Evolutionary conservation across 352 stramenopile genomes (phyloP).

Genomic region (Phytophthora tubulina): DNA sequence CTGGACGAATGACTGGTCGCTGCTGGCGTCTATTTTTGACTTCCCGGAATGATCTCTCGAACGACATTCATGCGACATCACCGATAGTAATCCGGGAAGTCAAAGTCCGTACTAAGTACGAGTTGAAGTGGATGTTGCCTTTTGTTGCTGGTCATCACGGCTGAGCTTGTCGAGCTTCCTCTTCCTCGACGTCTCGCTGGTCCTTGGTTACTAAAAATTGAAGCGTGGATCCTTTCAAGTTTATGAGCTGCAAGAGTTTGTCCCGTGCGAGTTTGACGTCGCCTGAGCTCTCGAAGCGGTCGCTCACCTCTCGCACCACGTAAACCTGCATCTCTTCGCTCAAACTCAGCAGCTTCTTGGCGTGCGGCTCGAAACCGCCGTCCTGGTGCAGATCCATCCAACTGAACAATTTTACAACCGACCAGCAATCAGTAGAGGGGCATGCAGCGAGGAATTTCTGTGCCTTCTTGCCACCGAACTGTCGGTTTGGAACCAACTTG

Average conservation of each 20-base stretch:
- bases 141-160: slow-evolving; percentile 4
- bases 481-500: slow-evolving; percentile 39
- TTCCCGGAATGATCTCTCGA: slow-evolving; percentile 5
- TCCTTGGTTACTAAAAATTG: slow-evolving; percentile 68
- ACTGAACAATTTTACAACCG: slow-evolving; percentile 50
- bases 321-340: slow-evolving; percentile 58
- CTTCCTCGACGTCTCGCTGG: slow-evolving; percentile 43
- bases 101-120: slow-evolving; percentile 3
- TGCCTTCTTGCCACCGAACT: slow-evolving; percentile 51
- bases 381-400: slow-evolving; percentile 71
- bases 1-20: slow-evolving; percentile 47
- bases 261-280: slow-evolving; percentile 51
- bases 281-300: slow-evolving; percentile 31
- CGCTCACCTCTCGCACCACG: slow-evolving; percentile 47
- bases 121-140: slow-evolving; percentile 19
- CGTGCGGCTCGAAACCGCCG: slow-evolving; percentile 53
- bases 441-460: slow-evolving; percentile 51
- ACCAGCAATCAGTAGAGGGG: slow-evolving; percentile 46
- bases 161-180: slow-evolving; percentile 23
- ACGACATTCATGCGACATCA: slow-evolving; percentile 41
- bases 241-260: slow-evolving; percentile 58
- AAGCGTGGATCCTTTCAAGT: slow-evolving; percentile 69
- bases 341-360: slow-evolving; percentile 60
- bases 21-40: slow-evolving; percentile 22
- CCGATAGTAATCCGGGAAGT: background rate